Conservation (phyloP, 371 early-diverging fungal species). For the Apophysomyces trapeziformis region DNA sequence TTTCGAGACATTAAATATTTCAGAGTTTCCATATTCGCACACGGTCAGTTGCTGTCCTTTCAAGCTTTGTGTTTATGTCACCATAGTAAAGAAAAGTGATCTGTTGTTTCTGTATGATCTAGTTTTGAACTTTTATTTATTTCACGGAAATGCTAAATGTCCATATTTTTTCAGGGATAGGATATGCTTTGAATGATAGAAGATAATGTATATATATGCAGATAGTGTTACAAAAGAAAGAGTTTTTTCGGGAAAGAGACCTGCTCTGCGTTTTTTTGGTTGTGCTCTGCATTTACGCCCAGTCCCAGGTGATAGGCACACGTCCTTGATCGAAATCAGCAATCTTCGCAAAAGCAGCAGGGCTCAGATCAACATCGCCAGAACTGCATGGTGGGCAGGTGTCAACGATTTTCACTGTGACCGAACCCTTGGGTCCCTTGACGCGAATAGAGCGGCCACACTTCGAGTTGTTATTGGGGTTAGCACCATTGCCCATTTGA, state of each 20-base stretch:
- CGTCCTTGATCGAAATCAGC: slow-evolving; percentile 54
- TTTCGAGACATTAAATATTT: too few species aligned
- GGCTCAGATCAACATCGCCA: slow-evolving; percentile 64
- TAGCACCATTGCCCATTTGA: slow-evolving; percentile 18
- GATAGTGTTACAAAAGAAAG: slow-evolving; percentile 1
- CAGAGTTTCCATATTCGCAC: not conserved
- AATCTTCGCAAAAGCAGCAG: slow-evolving; percentile 60
- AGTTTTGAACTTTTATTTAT: too few species aligned
- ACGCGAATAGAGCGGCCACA: slow-evolving; percentile 58
- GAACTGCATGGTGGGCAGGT: slow-evolving; percentile 60
- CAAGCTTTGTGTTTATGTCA: too few species aligned
- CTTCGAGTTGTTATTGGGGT: slow-evolving; percentile 49
- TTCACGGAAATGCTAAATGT: too few species aligned
- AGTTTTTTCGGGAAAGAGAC: not conserved
- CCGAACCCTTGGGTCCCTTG: slow-evolving; percentile 50
- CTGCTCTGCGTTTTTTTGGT: not conserved
- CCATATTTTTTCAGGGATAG: not conserved
- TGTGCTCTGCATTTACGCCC: not conserved
- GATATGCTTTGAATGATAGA: not conserved
- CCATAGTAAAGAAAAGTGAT: too few species aligned
- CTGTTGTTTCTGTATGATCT: too few species aligned
- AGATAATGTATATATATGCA: not conserved
- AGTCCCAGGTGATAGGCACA: slow-evolving; percentile 53
- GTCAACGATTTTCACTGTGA: slow-evolving; percentile 60
- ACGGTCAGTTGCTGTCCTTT: too few species aligned